Conservation (phyloP, 495 filamentous ascomycete genomes). For the Filosporella fistucella region DNA sequence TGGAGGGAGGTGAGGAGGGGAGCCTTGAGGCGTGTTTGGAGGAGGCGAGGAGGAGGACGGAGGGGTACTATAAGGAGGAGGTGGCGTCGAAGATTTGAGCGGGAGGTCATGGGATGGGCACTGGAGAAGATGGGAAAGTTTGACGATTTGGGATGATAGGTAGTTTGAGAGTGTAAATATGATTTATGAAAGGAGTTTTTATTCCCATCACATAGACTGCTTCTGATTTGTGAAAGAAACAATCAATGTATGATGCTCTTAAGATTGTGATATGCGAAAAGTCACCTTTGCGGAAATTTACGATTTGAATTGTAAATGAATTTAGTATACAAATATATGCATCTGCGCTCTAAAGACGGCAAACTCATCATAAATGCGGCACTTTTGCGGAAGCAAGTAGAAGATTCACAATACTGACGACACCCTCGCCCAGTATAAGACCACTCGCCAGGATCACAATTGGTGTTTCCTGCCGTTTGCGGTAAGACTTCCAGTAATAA, state of each 20-base stretch:
- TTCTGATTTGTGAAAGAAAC: no score
- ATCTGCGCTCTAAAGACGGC: neutral
- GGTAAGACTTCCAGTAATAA: constrained; percentile 69
- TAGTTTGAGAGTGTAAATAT: no score
- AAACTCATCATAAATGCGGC: constrained; percentile 60
- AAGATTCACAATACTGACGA: constrained; percentile 89
- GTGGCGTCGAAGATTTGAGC: neutral
- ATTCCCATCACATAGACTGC: no score
- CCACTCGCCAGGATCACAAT: constrained; percentile 58
- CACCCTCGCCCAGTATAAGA: constrained; percentile 89
- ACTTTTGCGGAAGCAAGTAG: constrained; percentile 74
- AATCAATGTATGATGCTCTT: no score
- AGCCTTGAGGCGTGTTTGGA: constrained; percentile 29
- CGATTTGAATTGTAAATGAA: no score
- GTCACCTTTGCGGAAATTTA: no score
- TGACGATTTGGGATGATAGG: no score
- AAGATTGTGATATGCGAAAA: no score
- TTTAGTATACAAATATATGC: no score
- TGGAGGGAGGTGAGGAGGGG: constrained; percentile 13
- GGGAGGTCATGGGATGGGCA: no score
- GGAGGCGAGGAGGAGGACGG: constrained; percentile 20
- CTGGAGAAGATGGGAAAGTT: neutral
- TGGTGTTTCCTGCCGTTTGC: constrained; percentile 49
- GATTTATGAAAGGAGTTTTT: no score
- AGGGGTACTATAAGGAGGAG: constrained; percentile 21